A percentile compares a stretch with the other conserved stretches of the same genome.
Evolutionary conservation across 495 filamentous ascomycete genomes (phyloP).

Genomic region (Talaromyces nanjingensis): DNA sequence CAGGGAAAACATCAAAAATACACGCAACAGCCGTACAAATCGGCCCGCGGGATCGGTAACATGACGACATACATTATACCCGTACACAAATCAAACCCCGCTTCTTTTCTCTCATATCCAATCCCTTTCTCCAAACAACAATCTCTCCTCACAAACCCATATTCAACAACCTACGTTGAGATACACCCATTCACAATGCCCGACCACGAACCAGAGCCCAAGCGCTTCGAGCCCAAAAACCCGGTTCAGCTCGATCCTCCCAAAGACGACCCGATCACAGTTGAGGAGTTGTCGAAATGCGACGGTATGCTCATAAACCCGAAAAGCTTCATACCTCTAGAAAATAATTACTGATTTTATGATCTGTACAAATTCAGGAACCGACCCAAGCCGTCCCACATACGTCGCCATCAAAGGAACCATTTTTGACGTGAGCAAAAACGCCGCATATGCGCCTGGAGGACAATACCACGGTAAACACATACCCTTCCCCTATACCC

Average conservation of each 20-base stretch:
- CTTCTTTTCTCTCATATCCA: constrained; percentile 14
- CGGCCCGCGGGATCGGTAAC: constrained; percentile 31
- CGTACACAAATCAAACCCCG: constrained; percentile 12
- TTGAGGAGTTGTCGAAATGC: constrained; percentile 68
- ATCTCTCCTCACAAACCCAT: neutral
- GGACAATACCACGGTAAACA: constrained; percentile 73
- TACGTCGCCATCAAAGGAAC: constrained; percentile 95
- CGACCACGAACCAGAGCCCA: constrained; percentile 25
- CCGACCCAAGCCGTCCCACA: constrained; percentile 60
- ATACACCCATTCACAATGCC: constrained; percentile 21
- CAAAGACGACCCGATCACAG: constrained; percentile 75
- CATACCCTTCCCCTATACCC: neutral
- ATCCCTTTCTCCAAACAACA: constrained; percentile 19
- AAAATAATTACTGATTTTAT: neutral
- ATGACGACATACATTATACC: constrained; percentile 32
- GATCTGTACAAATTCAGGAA: constrained; percentile 26
- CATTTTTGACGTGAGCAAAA: constrained; percentile 89
- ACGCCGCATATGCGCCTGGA: constrained; percentile 73
- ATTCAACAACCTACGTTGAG: neutral
- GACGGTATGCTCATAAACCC: constrained; percentile 53
- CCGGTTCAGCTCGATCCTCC: constrained; percentile 78
- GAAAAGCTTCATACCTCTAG: neutral
- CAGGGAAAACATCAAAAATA: neutral
- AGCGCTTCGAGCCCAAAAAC: constrained; percentile 78
- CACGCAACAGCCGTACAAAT: neutral